phyloP scores from a whole-genome alignment of 1,284 basidiomycete species.

The Ustilago cynodontis region DNA sequence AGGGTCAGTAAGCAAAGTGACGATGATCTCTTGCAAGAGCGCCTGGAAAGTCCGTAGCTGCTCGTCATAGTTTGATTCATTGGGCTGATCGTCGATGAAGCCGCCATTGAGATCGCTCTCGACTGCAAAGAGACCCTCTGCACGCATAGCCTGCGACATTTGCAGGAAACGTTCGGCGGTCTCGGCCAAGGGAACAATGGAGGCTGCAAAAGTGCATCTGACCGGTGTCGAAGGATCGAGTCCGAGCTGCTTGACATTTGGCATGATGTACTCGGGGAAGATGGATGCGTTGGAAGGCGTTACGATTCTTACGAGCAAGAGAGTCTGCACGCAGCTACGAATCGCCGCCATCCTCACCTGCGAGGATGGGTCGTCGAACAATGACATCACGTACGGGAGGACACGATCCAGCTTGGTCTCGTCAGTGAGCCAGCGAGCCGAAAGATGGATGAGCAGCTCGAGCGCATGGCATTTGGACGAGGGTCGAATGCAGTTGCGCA shows the following conservation, averaged over 20 bases:
- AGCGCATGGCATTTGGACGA: conserved; percentile 87
- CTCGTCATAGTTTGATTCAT: conserved; percentile 57
- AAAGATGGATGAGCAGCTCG: conserved; percentile 87
- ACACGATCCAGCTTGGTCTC: conserved; percentile 95
- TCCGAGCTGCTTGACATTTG: conserved; percentile 84
- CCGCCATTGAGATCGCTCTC: conserved; percentile 80
- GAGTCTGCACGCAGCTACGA: conserved; percentile 84
- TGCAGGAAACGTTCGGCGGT: conserved; percentile 87
- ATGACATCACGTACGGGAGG: conserved; percentile 88
- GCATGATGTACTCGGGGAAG: conserved; percentile 94
- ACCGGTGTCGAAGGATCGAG: conserved; percentile 89
- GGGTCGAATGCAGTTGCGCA: conserved; percentile 87
- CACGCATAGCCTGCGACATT: conserved; percentile 89
- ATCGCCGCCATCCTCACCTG: conserved; percentile 79
- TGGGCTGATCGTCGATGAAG: conserved; percentile 47
- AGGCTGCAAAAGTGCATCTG: conserved; percentile 87
- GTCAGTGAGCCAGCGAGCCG: conserved; percentile 82
- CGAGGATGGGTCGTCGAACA: conserved; percentile 86
- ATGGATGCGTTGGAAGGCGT: conserved; percentile 87
- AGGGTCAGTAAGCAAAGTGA: conserved; percentile 76
- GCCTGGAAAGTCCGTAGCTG: conserved; percentile 83
- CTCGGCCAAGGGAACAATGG: conserved; percentile 85
- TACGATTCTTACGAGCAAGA: conserved; percentile 84
- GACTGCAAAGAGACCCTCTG: conserved; percentile 80
- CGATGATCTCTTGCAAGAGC: conserved; percentile 88